phyloP scores from a whole-genome alignment of 257 asterid species.

The Cinchona pubescens region DNA sequence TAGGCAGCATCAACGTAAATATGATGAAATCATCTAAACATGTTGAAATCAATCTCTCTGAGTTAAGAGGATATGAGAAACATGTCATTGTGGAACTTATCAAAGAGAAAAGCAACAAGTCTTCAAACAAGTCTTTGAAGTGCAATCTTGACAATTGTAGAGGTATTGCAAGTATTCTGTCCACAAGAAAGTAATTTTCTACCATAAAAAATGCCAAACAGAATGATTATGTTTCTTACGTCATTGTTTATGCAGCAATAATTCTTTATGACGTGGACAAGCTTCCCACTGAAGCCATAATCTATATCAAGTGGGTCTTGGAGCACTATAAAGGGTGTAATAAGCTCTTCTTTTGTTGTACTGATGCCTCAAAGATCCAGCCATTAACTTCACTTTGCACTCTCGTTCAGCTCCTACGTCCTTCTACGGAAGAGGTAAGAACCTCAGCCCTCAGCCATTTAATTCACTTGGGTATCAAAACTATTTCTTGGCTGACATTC shows the following conservation, averaged over 20 bases:
- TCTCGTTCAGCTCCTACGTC: slow-evolving; percentile 62
- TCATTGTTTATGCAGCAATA: slow-evolving; percentile 50
- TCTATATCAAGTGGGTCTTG: slow-evolving; percentile 73
- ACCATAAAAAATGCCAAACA: slow-evolving; percentile 7
- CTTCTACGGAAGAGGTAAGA: slow-evolving; percentile 68
- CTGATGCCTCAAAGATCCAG: slow-evolving; percentile 64
- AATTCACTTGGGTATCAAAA: slow-evolving; percentile 1
- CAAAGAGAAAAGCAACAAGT: slow-evolving; percentile 39
- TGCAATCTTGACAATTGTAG: slow-evolving; percentile 38
- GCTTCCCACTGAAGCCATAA: slow-evolving; percentile 60
- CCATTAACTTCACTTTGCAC: slow-evolving; percentile 58
- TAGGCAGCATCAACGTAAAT: slow-evolving; percentile 61
- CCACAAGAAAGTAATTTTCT: slow-evolving; percentile 1
- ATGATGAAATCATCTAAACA: slow-evolving; percentile 57
- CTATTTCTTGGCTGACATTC: background rate
- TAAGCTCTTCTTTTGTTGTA: slow-evolving; percentile 76
- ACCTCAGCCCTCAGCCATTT: background rate
- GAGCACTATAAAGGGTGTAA: slow-evolving; percentile 62
- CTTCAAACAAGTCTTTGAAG: slow-evolving; percentile 21
- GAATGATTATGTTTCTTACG: slow-evolving; percentile 20
- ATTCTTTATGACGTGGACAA: slow-evolving; percentile 68
- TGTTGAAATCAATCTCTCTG: slow-evolving; percentile 70
- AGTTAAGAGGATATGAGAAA: slow-evolving; percentile 74
- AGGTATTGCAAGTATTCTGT: slow-evolving; percentile 43
- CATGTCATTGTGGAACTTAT: slow-evolving; percentile 68